Percentiles rank a stretch among this genome's conserved stretches.
phyloP scores from a whole-genome alignment of 257 asterid genomes.

The Thymus mandschuricus region DNA sequence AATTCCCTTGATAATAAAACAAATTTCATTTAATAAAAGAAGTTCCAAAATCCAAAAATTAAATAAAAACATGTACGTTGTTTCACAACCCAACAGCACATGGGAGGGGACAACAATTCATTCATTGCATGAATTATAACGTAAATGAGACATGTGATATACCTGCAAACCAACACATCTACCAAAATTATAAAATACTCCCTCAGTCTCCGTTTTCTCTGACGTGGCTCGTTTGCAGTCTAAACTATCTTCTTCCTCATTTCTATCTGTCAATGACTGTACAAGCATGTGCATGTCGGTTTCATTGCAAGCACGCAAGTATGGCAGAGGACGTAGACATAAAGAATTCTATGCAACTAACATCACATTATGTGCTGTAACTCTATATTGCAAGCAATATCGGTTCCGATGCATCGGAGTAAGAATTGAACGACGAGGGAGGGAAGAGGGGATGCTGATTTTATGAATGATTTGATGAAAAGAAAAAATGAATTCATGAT shows the following conservation, averaged over 20 bases:
- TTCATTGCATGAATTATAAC: conserved; percentile 21
- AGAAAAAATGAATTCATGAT: conserved; percentile 38
- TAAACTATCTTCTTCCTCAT: no score
- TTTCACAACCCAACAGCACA: conserved; percentile 8
- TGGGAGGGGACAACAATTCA: conserved; percentile 23
- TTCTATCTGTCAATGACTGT: no score
- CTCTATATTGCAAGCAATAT: not conserved
- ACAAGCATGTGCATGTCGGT: conserved; percentile 18
- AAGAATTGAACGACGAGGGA: not conserved
- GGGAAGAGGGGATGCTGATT: not conserved
- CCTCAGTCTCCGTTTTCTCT: no score
- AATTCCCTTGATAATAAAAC: no score
- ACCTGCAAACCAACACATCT: conserved; percentile 4
- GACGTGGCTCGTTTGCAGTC: no score
- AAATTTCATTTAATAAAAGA: no score
- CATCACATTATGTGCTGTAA: conserved; percentile 25
- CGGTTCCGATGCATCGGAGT: not conserved
- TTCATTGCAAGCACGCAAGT: conserved; percentile 28
- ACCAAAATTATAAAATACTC: not conserved
- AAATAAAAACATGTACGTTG: not conserved
- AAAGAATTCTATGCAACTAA: conserved; percentile 16
- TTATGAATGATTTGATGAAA: conserved; percentile 16
- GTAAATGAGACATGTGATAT: conserved; percentile 25
- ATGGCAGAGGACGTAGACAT: conserved; percentile 23
- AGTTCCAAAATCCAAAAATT: no score